Conservation (phyloP, 2,329 filamentous ascomycete genomes). For the Epichloe typhina region DNA sequence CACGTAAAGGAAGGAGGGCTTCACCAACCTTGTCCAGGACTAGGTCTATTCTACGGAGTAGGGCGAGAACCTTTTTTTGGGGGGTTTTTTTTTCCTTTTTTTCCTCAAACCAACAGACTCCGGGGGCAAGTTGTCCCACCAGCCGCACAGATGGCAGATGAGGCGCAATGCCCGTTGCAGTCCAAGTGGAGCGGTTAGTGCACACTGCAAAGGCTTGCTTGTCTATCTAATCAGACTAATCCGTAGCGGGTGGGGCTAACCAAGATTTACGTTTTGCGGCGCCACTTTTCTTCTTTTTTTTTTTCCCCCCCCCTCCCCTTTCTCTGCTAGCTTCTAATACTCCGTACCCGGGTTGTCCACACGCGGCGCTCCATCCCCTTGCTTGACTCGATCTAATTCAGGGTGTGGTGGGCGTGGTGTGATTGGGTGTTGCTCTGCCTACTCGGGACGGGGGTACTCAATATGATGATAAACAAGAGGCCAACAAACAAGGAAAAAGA, state of each 20-base stretch:
- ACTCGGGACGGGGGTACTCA: too few relatives aligned
- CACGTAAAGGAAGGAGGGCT: too few relatives aligned
- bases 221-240: background rate
- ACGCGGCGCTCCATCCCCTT: background rate
- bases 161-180: background rate
- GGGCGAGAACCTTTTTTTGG: too few relatives aligned
- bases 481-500: background rate
- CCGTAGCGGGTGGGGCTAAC: background rate
- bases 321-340: background rate
- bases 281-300: background rate
- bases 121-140: background rate
- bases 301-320: background rate
- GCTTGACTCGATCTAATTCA: background rate
- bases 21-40: too few relatives aligned
- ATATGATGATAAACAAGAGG: too few relatives aligned
- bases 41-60: too few relatives aligned
- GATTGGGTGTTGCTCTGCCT: too few relatives aligned
- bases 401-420: too few relatives aligned
- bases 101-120: too few relatives aligned
- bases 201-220: background rate
- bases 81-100: too few relatives aligned
- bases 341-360: background rate
- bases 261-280: background rate
- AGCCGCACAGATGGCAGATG: background rate
- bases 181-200: background rate